Base-by-base conservation (phyloP, 2,329 filamentous ascomycete genomes). In the Westerdykella ornata region DNA sequence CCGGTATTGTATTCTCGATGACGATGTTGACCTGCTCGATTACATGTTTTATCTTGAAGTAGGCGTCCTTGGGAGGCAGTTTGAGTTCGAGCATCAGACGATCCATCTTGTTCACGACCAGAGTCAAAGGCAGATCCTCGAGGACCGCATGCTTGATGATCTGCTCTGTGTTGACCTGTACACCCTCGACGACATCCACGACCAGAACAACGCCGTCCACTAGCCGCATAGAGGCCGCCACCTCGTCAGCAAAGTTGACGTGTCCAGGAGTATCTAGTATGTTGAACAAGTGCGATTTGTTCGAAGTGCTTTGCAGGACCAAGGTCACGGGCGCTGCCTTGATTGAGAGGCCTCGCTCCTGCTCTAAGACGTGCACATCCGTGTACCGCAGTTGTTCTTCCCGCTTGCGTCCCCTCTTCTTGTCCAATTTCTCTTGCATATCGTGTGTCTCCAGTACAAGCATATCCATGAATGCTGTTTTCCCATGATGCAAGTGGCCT, bases 41-140 rank as follows among this genome's bases (percentile, higher is more conserved):
- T n/a, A 96, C 88, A 65, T 97, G 89, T 70, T 96, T 97, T 41
- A 98, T 74, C 74, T 98, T 98, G 75, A 96, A 97, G 70, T 98
- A 98, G 11, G 92, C 92, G 62, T 98, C 92, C 51, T 82, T 87
- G 2, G 92, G 92, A 2, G 92, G 92, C 12, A 98, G 76, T 65
- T 94, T 94, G 38, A 98, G 74, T 68, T 98, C 92, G 35, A 98
- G 69, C 47, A 98, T 95, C 45, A 98, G 71, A 17, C 92, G 82
- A 57, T 98, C 92, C 81, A 98, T 84, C 72, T 98, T 98, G 76
- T 97, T 98, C 68, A 98, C 77, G 42, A 98, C 81, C 46, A 98
- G 72, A 0, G 88, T 92, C 53, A 98, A 70, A 1, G 92, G 90
- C 4, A 97, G 74, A 54, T 88, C 86, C 63, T 96, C 87, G 19